A percentile compares a stretch with the other conserved stretches of the same genome.
phyloP scores from a whole-genome alignment of 352 stramenopile genomes.

The Phytophthora megakarya region DNA sequence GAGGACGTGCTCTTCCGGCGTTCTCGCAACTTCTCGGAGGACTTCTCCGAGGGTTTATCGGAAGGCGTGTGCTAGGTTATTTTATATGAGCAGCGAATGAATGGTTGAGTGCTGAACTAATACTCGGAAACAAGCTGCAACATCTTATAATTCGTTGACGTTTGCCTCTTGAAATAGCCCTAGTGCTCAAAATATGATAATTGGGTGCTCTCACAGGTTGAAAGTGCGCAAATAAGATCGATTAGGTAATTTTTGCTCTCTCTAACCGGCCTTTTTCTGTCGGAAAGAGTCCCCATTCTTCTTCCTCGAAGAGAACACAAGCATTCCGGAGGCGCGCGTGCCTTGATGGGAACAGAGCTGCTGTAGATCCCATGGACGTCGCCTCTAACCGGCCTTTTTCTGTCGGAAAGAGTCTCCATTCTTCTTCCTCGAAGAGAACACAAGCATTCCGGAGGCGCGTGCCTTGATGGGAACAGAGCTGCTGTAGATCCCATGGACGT shows the following conservation, averaged over 20 bases:
- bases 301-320: constrained; percentile 27
- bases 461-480: constrained; percentile 44
- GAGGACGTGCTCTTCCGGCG: constrained; percentile 71
- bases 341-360: constrained; percentile 43
- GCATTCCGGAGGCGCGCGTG: constrained; percentile 31
- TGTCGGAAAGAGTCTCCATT: neutral
- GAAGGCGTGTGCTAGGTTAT: constrained; percentile 79
- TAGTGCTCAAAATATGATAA: neutral
- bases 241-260: neutral
- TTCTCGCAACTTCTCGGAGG: constrained; percentile 70
- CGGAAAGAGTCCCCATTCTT: neutral
- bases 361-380: constrained; percentile 12
- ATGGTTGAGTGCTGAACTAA: constrained; percentile 16
- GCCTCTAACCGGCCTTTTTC: constrained; percentile 9
- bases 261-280: constrained; percentile 14
- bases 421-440: constrained; percentile 28
- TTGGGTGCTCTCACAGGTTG: neutral
- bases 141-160: too few species aligned
- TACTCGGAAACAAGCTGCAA: constrained; percentile 16
- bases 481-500: constrained; percentile 32
- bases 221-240: neutral
- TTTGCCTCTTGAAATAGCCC: neutral
- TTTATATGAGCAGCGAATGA: constrained; percentile 33
- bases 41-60: constrained; percentile 73
- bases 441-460: constrained; percentile 30